Base-by-base conservation (phyloP, 176 grass and related monocot genomes). In the Carex parvula region DNA sequence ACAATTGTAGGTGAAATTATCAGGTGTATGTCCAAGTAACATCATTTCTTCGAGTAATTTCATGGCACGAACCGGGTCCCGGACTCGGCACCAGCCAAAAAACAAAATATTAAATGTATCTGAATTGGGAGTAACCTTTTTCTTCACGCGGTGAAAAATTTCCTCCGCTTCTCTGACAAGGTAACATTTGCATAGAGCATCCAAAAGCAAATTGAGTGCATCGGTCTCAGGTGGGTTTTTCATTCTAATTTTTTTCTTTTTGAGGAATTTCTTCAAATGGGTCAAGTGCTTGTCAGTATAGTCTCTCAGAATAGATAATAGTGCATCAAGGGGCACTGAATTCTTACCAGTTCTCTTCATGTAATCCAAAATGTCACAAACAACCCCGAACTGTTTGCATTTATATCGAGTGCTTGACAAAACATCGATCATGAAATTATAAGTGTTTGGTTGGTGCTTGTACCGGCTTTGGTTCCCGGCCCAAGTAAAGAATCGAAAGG, bases 31-130 rank as follows among this genome's bases (percentile, higher is more conserved):
- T 8, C 89, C 86, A 83, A 85, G 88, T 67, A 80, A 13, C 60
- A 93, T 89, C 93, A 95, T 95, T 93, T 95, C 93, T 78, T 98
- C 92, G 6, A 95, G 96, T 62, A 95, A 83, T 87, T 98, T 92
- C 89, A 95, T 98, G 70, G 93, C 92, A 39, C 81, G 89, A 67
- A 90, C 89, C 1, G 96, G 92, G 79, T 95, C 88, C 70, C 88
- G 83, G 5, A 94, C 80, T 5, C 91, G 85, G 80, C 96, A 98
- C 95, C 95, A 98, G 58, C 92, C 91, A 0, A 95, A 98, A 78
- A 98, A 93, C 46, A 98, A 64, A 88, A 92, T 89, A 42, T 73
- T 95, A 77, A 91, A 95, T 0, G 89, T 93, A 60, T 91, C 91
- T 1, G 89, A 78, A 85, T 93, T 95, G 39, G 92, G 92, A 33